Evolutionary conservation across 495 filamentous ascomycete species (phyloP).

Genomic region (Poronia punctata): DNA sequence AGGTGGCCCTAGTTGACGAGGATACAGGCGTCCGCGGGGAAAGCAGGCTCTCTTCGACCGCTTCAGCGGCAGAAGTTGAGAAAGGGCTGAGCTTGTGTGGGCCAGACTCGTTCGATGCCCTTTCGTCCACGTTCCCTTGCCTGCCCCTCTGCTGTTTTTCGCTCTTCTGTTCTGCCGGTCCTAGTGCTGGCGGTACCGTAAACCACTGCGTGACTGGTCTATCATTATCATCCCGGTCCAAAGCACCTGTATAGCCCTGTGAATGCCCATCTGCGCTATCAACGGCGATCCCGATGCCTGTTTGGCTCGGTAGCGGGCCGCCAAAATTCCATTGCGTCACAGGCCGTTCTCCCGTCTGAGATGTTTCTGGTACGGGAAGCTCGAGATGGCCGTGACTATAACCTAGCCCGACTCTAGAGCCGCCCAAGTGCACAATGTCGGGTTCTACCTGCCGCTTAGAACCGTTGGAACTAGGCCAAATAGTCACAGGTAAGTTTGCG

Average conservation of each 20-base stretch:
- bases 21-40: neutral
- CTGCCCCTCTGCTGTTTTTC: conserved; percentile 1
- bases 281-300: conserved; percentile 3
- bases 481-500: conserved; percentile 2
- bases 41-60: neutral
- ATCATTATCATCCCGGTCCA: neutral
- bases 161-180: neutral
- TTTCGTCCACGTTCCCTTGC: too few relatives aligned
- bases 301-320: conserved; percentile 2
- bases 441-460: conserved; percentile 6
- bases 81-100: neutral
- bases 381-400: conserved; percentile 4
- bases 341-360: conserved; percentile 13
- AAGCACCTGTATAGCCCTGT: neutral
- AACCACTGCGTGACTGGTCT: conserved; percentile 12
- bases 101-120: neutral
- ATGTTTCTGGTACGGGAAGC: conserved; percentile 10
- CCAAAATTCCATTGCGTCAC: conserved; percentile 25
- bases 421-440: conserved; percentile 29
- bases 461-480: conserved; percentile 1
- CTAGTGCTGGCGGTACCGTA: neutral
- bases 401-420: conserved; percentile 22
- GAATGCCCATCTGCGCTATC: neutral
- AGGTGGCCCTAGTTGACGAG: neutral
- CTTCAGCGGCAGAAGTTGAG: neutral